Evolutionary conservation across 441 rosid genomes (phyloP).

Genomic region (Theobroma grandiflorum): DNA sequence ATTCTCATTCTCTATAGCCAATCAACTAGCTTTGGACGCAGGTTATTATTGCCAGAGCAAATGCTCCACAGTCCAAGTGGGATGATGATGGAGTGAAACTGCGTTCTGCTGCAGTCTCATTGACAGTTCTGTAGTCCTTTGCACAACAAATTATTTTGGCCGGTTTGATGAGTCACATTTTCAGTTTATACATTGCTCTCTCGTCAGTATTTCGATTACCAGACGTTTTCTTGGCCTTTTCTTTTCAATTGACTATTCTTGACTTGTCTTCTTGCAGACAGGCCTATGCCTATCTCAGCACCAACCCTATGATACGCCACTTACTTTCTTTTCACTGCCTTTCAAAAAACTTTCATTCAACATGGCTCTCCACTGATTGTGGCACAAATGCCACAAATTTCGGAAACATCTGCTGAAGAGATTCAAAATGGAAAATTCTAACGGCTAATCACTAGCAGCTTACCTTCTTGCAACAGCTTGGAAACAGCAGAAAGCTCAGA

Average conservation of each 20-base stretch:
- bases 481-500: not conserved
- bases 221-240: not conserved
- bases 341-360: not conserved
- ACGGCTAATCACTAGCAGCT: not conserved
- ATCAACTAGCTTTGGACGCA: slow-evolving; percentile 25
- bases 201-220: not conserved
- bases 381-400: not conserved
- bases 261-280: not conserved
- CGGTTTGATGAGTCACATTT: slow-evolving; percentile 32
- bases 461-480: not conserved
- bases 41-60: slow-evolving; percentile 89
- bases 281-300: not conserved
- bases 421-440: not conserved
- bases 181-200: not conserved
- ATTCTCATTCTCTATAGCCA: not conserved
- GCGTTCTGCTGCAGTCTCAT: slow-evolving; percentile 88
- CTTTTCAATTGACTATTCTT: not conserved
- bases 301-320: no score
- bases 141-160: slow-evolving; percentile 14
- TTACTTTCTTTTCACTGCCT: not conserved
- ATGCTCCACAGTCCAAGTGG: slow-evolving; percentile 87
- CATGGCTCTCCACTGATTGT: not conserved
- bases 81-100: slow-evolving; percentile 80
- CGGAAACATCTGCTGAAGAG: not conserved
- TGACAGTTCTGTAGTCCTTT: slow-evolving; percentile 54